Evolutionary conservation across 2,329 filamentous ascomycete genomes (phyloP).

Genomic region (Ceratocystis colombiana): DNA sequence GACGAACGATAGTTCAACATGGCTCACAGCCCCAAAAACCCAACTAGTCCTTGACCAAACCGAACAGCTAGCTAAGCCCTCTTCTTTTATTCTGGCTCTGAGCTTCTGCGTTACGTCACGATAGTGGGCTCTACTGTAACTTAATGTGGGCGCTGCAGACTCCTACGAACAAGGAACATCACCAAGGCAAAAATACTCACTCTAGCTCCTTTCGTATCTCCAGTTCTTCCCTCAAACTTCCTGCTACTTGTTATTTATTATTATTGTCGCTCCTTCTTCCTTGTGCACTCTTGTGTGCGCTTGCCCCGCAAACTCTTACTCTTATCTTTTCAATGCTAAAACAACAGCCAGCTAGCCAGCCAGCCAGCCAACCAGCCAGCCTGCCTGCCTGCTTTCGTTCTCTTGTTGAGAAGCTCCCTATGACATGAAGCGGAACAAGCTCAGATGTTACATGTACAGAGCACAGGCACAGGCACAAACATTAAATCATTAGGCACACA

Average conservation of each 20-base stretch:
- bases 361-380: accelerated
- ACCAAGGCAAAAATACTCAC: not conserved
- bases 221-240: not conserved
- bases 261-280: not conserved
- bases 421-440: constrained; percentile 9
- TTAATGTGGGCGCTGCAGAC: not conserved
- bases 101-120: constrained; percentile 10
- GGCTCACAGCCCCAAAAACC: not conserved
- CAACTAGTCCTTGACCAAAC: not conserved
- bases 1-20: no score
- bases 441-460: constrained; percentile 15
- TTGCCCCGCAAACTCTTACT: not conserved
- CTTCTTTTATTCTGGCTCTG: not conserved
- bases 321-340: not conserved
- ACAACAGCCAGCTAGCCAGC: not conserved
- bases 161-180: not conserved
- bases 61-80: not conserved
- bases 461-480: constrained; percentile 18
- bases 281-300: no score
- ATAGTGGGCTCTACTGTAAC: not conserved
- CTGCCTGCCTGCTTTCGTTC: not conserved
- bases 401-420: not conserved
- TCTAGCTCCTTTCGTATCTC: not conserved
- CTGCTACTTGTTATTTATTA: not conserved
- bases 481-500: constrained; percentile 2